phyloP scores from a whole-genome alignment of 768 basidiomycete genomes.

The Suillus weaverae region DNA sequence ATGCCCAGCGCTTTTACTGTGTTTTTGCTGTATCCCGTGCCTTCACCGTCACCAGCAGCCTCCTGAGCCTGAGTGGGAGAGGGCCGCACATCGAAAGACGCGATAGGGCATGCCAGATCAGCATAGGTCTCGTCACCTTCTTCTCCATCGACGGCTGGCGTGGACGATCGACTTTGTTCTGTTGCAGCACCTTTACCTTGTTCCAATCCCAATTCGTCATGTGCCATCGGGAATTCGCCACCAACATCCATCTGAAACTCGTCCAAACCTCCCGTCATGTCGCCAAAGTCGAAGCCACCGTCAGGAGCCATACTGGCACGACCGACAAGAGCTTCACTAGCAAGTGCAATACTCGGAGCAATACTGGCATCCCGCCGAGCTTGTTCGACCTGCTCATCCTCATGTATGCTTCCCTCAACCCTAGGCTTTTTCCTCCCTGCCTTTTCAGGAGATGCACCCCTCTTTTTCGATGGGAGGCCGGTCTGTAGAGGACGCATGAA shows the following conservation, averaged over 20 bases:
- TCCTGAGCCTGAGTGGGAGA: constrained; percentile 53
- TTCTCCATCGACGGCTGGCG: constrained; percentile 61
- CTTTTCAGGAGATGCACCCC: constrained; percentile 56
- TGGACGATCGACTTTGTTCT: constrained; percentile 63
- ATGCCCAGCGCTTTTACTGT: constrained; percentile 82
- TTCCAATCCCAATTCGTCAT: constrained; percentile 34
- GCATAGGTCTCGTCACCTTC: constrained; percentile 69
- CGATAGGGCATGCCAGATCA: constrained; percentile 73
- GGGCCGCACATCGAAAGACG: constrained; percentile 72
- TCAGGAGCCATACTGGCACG: constrained; percentile 55
- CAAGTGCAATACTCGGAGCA: constrained; percentile 59
- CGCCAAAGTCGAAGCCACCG: constrained; percentile 60
- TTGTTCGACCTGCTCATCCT: constrained; percentile 66
- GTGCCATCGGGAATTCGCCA: constrained; percentile 41
- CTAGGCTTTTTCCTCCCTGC: constrained; percentile 60
- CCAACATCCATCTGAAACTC: constrained; percentile 74
- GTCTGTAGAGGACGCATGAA: constrained; percentile 76
- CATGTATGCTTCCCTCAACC: constrained; percentile 47
- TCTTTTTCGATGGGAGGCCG: constrained; percentile 55
- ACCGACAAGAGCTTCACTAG: constrained; percentile 55
- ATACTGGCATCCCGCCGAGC: constrained; percentile 66
- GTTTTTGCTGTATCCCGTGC: constrained; percentile 84
- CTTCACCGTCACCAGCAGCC: constrained; percentile 47
- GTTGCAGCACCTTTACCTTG: constrained; percentile 52
- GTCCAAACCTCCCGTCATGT: constrained; percentile 54